These are phyloP conservation scores for Zygosaccharomyces kombuchaensis DNA, from an alignment of 805 yeast genomes.

Conservation along the genomic window DNA sequence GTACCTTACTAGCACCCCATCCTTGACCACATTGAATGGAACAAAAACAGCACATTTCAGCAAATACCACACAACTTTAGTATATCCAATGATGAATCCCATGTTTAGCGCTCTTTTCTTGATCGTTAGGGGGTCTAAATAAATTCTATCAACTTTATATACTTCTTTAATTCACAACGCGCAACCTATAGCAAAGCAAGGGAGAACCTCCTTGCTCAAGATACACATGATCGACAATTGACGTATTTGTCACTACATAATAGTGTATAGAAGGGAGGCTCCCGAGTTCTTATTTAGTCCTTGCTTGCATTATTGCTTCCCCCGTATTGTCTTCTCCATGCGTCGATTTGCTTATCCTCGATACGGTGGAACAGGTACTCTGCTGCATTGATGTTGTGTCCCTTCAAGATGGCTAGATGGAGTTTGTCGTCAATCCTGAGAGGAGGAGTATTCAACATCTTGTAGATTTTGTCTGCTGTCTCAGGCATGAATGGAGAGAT, in stretches of 20 bases:
- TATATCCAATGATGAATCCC: not conserved
- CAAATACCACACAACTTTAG: not conserved
- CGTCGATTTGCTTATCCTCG: slow-evolving; percentile 80
- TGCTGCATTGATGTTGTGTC: slow-evolving; percentile 87
- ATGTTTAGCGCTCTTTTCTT: not conserved
- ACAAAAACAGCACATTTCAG: not conserved
- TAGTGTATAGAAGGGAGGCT: not conserved
- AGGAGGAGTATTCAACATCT: slow-evolving; percentile 79
- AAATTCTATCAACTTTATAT: not conserved
- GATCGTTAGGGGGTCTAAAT: not conserved
- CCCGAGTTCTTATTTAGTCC: not conserved
- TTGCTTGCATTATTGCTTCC: slow-evolving; percentile 40
- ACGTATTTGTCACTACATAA: not conserved
- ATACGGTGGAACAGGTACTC: slow-evolving; percentile 89
- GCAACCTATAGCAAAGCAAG: not conserved
- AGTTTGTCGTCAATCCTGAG: slow-evolving; percentile 74
- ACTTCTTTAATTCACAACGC: not conserved
- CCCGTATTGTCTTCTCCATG: slow-evolving; percentile 83
- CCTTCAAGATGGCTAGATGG: slow-evolving; percentile 61
- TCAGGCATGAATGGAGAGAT: slow-evolving; percentile 90
- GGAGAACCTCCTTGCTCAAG: not conserved
- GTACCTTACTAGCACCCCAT: not conserved
- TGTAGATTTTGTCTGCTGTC: slow-evolving; percentile 61
- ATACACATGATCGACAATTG: not conserved
- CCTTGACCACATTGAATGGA: slow-evolving; percentile 1